Conservation (phyloP, 352 stramenopile species). For the Phytophthora uliginosa region DNA sequence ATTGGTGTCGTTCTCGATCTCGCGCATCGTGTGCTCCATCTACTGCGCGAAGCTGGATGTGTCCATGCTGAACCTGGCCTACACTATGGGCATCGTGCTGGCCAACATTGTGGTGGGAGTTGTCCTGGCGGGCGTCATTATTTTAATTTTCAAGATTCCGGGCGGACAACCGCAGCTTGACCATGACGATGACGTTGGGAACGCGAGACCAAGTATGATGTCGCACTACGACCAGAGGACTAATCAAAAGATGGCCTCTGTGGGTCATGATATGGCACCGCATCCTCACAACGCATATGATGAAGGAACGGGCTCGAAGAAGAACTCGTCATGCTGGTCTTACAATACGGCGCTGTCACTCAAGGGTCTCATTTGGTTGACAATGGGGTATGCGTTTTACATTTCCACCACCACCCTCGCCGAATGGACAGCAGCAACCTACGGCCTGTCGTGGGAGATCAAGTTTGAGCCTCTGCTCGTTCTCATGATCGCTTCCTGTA, state of each 20-base stretch:
- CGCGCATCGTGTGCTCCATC: conserved; percentile 70
- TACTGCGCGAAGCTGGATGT: conserved; percentile 73
- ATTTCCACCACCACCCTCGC: conserved; percentile 55
- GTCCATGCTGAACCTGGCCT: conserved; percentile 63
- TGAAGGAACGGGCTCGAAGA: conserved; percentile 6
- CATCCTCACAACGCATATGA: conserved; percentile 64
- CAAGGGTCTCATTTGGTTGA: conserved; percentile 74
- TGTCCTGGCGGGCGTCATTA: conserved; percentile 51
- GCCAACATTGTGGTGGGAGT: conserved; percentile 63
- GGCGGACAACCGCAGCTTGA: conserved; percentile 29
- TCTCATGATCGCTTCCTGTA: conserved; percentile 72
- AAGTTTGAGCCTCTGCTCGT: conserved; percentile 78
- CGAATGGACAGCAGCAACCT: conserved; percentile 47
- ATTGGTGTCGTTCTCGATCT: conserved; percentile 73
- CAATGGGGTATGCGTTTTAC: conserved; percentile 74
- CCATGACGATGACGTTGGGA: not conserved
- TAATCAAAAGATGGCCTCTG: conserved; percentile 20
- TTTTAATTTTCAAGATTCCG: conserved; percentile 72
- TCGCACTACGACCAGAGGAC: conserved; percentile 35
- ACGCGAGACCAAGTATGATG: conserved; percentile 2
- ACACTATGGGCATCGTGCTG: conserved; percentile 61
- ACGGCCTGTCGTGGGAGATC: conserved; percentile 68
- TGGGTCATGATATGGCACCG: conserved; percentile 45
- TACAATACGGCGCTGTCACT: conserved; percentile 46
- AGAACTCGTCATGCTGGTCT: conserved; percentile 46